A percentile compares a stretch with the other conserved stretches of the same genome.
Conservation (phyloP, 345 rosid genomes). For the Melastoma malabathricum region DNA sequence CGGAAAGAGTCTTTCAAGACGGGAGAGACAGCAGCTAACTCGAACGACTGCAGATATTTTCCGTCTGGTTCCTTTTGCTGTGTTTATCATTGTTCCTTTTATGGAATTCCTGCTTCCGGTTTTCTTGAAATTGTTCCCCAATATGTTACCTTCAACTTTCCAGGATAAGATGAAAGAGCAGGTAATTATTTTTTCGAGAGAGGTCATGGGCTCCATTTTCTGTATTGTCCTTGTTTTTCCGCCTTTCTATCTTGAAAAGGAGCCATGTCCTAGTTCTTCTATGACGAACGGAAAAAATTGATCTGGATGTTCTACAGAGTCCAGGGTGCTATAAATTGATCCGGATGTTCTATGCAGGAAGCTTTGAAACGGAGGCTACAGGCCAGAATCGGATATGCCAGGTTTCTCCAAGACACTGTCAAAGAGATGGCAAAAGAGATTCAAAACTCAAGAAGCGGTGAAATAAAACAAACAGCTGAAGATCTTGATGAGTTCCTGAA, state of each 20-base stretch:
- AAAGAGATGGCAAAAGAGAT: constrained; percentile 92
- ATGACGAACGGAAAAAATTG: no score
- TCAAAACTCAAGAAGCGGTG: constrained; percentile 69
- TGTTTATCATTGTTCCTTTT: constrained; percentile 61
- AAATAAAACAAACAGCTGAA: constrained; percentile 46
- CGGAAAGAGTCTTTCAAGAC: constrained; percentile 67
- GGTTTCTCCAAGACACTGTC: constrained; percentile 74
- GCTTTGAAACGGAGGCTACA: constrained; percentile 53
- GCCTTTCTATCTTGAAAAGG: no score
- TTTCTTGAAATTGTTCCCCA: constrained; percentile 58
- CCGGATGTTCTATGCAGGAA: constrained; percentile 51
- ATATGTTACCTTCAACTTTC: constrained; percentile 72
- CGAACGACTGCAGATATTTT: constrained; percentile 87
- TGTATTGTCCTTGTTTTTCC: no score
- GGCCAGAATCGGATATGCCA: constrained; percentile 67
- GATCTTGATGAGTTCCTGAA: constrained; percentile 58
- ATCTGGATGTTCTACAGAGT: no score
- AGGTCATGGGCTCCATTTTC: no score
- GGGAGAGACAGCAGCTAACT: constrained; percentile 90
- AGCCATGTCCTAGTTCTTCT: no score
- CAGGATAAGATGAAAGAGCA: constrained; percentile 76
- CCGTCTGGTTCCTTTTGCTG: constrained; percentile 74
- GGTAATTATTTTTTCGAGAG: constrained; percentile 14
- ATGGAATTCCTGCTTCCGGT: constrained; percentile 71
- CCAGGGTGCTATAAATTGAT: no score